Base-by-base conservation (phyloP, 768 basidiomycete genomes). In the Termitomyces sp. region DNA sequence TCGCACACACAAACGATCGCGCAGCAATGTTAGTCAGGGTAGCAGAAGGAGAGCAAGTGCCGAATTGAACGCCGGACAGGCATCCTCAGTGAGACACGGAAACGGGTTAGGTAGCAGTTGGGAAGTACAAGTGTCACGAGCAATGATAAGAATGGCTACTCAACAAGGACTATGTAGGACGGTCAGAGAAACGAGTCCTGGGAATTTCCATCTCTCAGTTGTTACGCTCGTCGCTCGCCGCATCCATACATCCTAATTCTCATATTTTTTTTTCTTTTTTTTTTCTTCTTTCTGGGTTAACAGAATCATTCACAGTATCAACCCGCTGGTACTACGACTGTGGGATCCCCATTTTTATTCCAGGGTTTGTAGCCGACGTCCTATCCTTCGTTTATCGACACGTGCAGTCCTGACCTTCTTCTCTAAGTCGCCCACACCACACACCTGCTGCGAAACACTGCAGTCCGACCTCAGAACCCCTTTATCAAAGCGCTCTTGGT, bases 61-160 rank as follows among this genome's bases (percentile, higher is more conserved):
- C 28, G 83, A 85, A 50, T 84, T 79, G 71, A 82, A 73, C 47
- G 74, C 82, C n/a, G 65, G 73, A 52, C 77, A 79, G 62, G 83
- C 79, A 37, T 64, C 71, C 27, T 68, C 64, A 27, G 59, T 66
- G 27, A 61, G 65, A 17, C 53, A 67, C 34, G 59, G 57, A 51
- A 69, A 64, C 10, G 72, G 65, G 14, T 67, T 69, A 41, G 73
- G 49, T 17, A 39, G 73, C 28, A 75, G 74, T 54, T 86, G 84
- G 85, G 80, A 82, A 54, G 80, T 81, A 4, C 75, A 79, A 54
- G 80, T 85, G 19, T 80, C 83, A 41, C 77, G 76, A 57, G 79
- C 82, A 61, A 79, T 85, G 54, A 61, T 85, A 39, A 70, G 74
- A 37, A 66, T 84, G 27, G 78, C 82, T 32, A 63, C 84, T 58